Evolutionary conservation across 2,329 filamentous ascomycete genomes (phyloP).

Genomic region (Arthrobotrys sinensis): DNA sequence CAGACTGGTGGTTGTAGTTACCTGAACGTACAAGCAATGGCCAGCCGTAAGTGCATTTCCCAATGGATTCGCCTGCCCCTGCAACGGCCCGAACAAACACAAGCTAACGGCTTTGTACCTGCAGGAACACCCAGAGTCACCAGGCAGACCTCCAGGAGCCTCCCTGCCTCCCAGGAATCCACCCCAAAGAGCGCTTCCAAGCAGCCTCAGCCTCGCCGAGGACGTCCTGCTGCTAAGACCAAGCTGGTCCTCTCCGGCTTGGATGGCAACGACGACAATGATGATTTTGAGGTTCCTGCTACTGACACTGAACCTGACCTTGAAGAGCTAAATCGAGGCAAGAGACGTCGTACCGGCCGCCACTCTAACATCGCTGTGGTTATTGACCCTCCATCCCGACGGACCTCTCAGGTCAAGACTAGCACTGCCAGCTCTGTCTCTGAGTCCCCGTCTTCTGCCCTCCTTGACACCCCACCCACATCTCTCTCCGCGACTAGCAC

Average conservation of each 20-base stretch:
- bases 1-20: neutral
- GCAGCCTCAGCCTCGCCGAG: conserved; percentile 23
- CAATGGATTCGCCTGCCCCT: too few relatives aligned
- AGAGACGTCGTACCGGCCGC: conserved; percentile 51
- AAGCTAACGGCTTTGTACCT: too few relatives aligned
- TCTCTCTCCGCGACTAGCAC: conserved; percentile 43
- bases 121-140: conserved; percentile 25
- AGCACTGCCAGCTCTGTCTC: conserved; percentile 24
- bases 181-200: conserved; percentile 28
- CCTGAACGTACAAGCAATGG: conserved; percentile 1
- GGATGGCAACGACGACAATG: conserved; percentile 1
- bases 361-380: conserved; percentile 46
- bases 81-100: too few relatives aligned
- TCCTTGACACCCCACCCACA: conserved; percentile 29
- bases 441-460: conserved; percentile 1
- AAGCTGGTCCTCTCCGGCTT: conserved; percentile 31
- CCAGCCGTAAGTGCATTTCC: neutral
- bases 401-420: conserved; percentile 2
- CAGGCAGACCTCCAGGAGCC: conserved; percentile 30
- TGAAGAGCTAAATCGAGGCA: neutral
- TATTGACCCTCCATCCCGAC: conserved; percentile 34
- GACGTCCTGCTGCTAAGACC: conserved; percentile 27
- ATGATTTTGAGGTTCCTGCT: conserved; percentile 15
- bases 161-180: conserved; percentile 29
- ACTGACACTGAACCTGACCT: conserved; percentile 17